Evolutionary conservation across 306 rosid genomes (phyloP), one percentile per base, ranked within the genome.

Genomic region (Acmispon strigosus): DNA sequence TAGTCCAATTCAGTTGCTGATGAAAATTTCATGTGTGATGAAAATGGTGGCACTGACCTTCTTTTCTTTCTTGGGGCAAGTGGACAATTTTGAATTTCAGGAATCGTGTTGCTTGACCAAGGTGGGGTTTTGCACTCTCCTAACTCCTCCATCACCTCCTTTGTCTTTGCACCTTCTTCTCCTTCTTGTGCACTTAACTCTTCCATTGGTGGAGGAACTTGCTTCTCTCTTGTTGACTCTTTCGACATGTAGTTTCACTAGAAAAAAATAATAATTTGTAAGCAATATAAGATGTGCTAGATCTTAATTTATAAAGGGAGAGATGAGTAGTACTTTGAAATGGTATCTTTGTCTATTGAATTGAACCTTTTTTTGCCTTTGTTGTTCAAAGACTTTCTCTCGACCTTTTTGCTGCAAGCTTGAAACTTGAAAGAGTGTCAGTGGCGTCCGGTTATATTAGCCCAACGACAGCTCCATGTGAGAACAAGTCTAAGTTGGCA

Each of bases 91-190:
- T 71, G 50, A 54, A 55, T 47, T 7, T 54, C 6, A 34, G 86
- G 83, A 78, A 88, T 80, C 50, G 50, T 69, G 66, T 78, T 78
- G 1, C 39, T 68, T n/a, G 55, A 43, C 12, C 57, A 57, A 37
- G 86, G 80, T 36, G 95, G 95, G 5, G 91, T 88, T 65, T 61
- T 72, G 75, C 89, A 88, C 18, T 64, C 78, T 50, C 62, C 71
- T 12, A 50, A 67, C 5, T 65, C 77, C 51, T 80, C 72, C 9
- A 44, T 2, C 7, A 17, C 62, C 42, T 56, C 78, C 16, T 67
- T 14, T 44, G 13, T 7, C 13, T 48, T 77, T 7, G 55, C 29
- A 19, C 22, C 65, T 19, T 8, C 67, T 52, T 11, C 72, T n/a
- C 6, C 41, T 56, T 20, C 37, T 52, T 29, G 58, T 56, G 66